These are phyloP conservation scores for Chlamydomonas reinhardtii DNA, from an alignment of 163 green algal species.

Conservation along the genomic window DNA sequence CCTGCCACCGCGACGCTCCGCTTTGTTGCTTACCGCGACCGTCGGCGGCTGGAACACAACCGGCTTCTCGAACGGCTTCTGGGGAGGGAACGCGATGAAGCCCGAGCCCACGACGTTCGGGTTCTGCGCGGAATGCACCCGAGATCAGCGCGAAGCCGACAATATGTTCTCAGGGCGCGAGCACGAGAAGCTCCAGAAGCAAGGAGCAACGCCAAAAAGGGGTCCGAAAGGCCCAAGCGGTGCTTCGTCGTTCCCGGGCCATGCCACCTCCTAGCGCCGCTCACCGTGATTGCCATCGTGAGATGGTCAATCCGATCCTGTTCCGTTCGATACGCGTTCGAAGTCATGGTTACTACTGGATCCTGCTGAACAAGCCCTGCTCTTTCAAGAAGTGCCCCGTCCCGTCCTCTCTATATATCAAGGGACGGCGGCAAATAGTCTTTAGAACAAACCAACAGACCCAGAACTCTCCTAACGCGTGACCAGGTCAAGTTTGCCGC, in stretches of 20 bases:
- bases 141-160: neutral
- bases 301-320: slow-evolving; percentile 76
- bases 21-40: slow-evolving; percentile 64
- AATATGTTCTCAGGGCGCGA: neutral
- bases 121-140: slow-evolving; percentile 59
- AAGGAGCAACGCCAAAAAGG: neutral
- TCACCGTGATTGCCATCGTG: slow-evolving; percentile 80
- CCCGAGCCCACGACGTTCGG: slow-evolving; percentile 80
- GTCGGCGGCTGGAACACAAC: slow-evolving; percentile 84
- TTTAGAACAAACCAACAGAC: too few species aligned
- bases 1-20: neutral
- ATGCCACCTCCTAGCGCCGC: neutral
- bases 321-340: slow-evolving; percentile 16
- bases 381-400: too few species aligned
- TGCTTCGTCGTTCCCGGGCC: neutral
- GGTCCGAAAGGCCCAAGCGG: too few species aligned
- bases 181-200: neutral
- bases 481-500: too few species aligned
- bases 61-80: slow-evolving; percentile 80
- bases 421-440: too few species aligned
- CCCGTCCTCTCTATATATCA: too few species aligned
- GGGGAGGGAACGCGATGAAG: slow-evolving; percentile 85
- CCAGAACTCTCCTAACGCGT: too few species aligned
- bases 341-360: neutral
- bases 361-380: neutral